These are phyloP conservation scores for Thermoascus crustaceus DNA, from an alignment of 2,329 filamentous ascomycete species.

Conservation along the genomic window DNA sequence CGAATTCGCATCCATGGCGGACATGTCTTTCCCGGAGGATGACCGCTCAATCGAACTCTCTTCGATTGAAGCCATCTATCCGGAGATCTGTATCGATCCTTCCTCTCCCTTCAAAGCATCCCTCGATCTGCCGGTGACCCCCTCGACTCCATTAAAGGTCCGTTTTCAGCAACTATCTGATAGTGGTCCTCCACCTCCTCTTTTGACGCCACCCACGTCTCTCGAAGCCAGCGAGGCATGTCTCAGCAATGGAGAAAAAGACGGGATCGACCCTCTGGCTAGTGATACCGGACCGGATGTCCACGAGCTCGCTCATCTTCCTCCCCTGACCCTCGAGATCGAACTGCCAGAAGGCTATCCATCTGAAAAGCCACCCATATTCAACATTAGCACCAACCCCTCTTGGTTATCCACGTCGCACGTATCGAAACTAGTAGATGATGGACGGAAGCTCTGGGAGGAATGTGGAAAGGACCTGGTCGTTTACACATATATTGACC, in stretches of 20 bases:
- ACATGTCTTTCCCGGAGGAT: constrained; percentile 36
- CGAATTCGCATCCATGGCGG: constrained; percentile 29
- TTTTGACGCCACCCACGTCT: constrained; percentile 36
- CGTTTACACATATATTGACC: constrained; percentile 53
- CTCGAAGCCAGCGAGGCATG: constrained; percentile 21
- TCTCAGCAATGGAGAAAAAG: constrained; percentile 14
- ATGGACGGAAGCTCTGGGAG: constrained; percentile 49
- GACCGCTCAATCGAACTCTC: constrained; percentile 53
- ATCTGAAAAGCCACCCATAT: constrained; percentile 40
- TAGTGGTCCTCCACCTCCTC: constrained; percentile 22
- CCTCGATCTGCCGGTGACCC: constrained; percentile 49
- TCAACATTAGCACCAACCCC: constrained; percentile 42
- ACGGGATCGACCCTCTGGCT: constrained; percentile 14
- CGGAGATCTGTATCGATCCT: constrained; percentile 48
- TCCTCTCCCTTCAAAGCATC: constrained; percentile 41
- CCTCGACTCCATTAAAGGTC: constrained; percentile 44
- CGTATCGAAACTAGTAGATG: constrained; percentile 38
- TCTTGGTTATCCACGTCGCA: constrained; percentile 45
- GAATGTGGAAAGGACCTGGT: constrained; percentile 51
- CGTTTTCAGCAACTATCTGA: constrained; percentile 32
- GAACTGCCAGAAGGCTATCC: constrained; percentile 50
- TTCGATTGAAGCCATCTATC: constrained; percentile 54
- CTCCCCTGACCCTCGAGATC: constrained; percentile 47
- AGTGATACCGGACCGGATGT: constrained; percentile 26
- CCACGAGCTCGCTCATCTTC: constrained; percentile 46